Evolutionary conservation across 164 flowering plant species (phyloP).

Genomic region (Malania oleifera): DNA sequence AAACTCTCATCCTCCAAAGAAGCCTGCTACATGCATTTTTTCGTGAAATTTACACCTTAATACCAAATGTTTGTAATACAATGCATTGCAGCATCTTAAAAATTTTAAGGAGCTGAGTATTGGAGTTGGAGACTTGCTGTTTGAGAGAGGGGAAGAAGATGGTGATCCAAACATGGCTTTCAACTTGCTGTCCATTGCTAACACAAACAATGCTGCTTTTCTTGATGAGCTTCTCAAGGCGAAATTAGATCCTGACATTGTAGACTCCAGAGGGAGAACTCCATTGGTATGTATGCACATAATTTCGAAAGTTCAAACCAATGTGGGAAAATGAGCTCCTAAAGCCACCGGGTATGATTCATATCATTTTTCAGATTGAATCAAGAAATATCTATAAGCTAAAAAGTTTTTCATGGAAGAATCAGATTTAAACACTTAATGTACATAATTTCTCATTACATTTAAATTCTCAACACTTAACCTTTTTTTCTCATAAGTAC

Average conservation of each 20-base stretch:
- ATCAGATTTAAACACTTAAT: too few relatives aligned
- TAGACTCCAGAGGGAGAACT: conserved; percentile 71
- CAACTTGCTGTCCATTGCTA: conserved; percentile 52
- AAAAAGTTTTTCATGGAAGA: too few relatives aligned
- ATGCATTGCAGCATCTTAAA: conserved; percentile 54
- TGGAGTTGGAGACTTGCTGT: conserved; percentile 46
- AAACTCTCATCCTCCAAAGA: too few relatives aligned
- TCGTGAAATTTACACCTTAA: too few relatives aligned
- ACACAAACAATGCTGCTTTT: conserved; percentile 66
- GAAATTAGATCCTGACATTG: conserved; percentile 62
- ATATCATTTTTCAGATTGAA: too few relatives aligned
- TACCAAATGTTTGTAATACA: not conserved
- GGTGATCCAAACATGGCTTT: conserved; percentile 36
- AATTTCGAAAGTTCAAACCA: not conserved
- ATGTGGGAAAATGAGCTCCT: too few relatives aligned
- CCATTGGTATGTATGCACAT: conserved; percentile 50
- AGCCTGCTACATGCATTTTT: too few relatives aligned
- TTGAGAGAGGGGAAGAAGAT: conserved; percentile 38
- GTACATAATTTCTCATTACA: too few relatives aligned
- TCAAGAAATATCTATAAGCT: too few relatives aligned
- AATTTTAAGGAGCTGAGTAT: conserved; percentile 44
- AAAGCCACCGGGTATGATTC: too few relatives aligned
- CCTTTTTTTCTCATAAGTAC: too few relatives aligned
- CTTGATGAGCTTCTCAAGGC: conserved; percentile 81
- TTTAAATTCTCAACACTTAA: too few relatives aligned